Conservation (phyloP, 176 grass and related monocot species). For the Pontederia crassipes region DNA sequence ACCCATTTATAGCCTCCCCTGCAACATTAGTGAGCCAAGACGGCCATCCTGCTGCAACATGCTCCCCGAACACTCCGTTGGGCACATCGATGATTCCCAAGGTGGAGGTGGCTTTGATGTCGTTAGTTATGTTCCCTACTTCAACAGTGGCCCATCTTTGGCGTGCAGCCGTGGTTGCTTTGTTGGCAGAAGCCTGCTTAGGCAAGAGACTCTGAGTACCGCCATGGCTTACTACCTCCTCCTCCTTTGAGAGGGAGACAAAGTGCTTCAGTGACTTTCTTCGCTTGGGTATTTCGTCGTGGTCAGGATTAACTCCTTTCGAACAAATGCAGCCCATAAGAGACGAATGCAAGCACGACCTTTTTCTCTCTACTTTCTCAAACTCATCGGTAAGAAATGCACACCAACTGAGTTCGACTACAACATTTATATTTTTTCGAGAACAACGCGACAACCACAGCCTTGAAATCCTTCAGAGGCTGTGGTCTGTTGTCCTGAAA, state of each 20-base stretch:
- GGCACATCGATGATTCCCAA: slow-evolving; percentile 15
- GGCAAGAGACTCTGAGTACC: neutral
- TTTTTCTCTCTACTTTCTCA: neutral
- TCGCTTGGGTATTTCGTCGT: neutral
- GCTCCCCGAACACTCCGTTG: slow-evolving; percentile 42
- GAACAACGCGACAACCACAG: no score
- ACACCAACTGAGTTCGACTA: no score
- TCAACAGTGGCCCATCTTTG: slow-evolving; percentile 27
- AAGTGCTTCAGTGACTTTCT: slow-evolving; percentile 37
- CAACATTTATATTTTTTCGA: neutral
- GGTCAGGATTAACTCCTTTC: neutral
- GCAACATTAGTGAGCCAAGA: slow-evolving; percentile 58
- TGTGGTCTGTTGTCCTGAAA: no score
- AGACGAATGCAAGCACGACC: neutral
- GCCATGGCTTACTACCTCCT: slow-evolving; percentile 16
- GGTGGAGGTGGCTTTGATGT: neutral
- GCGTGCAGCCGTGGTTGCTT: slow-evolving; percentile 24
- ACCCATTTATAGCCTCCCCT: slow-evolving; percentile 57
- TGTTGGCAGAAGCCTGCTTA: slow-evolving; percentile 17
- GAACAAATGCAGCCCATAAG: slow-evolving; percentile 27
- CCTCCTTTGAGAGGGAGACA: slow-evolving; percentile 24
- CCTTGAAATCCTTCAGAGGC: no score
- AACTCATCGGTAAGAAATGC: neutral
- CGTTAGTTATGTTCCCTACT: slow-evolving; percentile 18
- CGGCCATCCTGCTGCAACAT: slow-evolving; percentile 51